Percentiles rank a stretch among this genome's conserved stretches.
phyloP scores from a whole-genome alignment of 352 stramenopile species.

The Pythium plurisporium region DNA sequence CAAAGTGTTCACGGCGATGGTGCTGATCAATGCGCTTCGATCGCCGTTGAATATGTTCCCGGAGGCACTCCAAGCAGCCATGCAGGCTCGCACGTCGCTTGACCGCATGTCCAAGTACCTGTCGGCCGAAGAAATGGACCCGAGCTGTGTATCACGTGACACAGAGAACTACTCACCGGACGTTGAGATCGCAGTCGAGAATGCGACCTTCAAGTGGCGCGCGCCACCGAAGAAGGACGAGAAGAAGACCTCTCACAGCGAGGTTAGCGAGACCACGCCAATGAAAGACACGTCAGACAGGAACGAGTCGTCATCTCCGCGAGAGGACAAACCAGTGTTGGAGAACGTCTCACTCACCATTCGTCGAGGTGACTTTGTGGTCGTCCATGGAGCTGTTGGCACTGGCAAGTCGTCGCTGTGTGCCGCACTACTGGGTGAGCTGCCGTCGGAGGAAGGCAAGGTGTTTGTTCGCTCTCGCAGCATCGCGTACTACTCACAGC shows the following conservation, averaged over 20 bases:
- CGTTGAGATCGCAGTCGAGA: conserved; percentile 7
- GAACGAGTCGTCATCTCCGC: conserved; percentile 8
- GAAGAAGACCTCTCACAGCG: not conserved
- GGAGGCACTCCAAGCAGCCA: conserved; percentile 2
- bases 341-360: conserved; percentile 30
- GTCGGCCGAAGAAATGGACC: conserved; percentile 6
- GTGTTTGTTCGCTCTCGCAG: conserved; percentile 32
- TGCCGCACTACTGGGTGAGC: conserved; percentile 58
- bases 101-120: conserved; percentile 16
- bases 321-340: not conserved
- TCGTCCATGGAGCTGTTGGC: conserved; percentile 42
- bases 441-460: conserved; percentile 42
- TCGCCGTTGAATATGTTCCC: conserved; percentile 22
- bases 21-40: conserved; percentile 26
- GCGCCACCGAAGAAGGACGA: not conserved
- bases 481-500: conserved; percentile 79
- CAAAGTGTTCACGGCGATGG: conserved; percentile 33
- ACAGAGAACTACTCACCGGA: not conserved
- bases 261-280: not conserved
- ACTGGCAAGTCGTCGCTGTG: conserved; percentile 48
- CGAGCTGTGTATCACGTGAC: conserved; percentile 1
- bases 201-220: not conserved
- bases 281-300: no score
- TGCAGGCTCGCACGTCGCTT: conserved; percentile 19
- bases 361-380: conserved; percentile 36